Evolutionary conservation across 2,329 filamentous ascomycete genomes (phyloP), one percentile per base, ranked within the genome.

Genomic region (Claviceps fusiformis): DNA sequence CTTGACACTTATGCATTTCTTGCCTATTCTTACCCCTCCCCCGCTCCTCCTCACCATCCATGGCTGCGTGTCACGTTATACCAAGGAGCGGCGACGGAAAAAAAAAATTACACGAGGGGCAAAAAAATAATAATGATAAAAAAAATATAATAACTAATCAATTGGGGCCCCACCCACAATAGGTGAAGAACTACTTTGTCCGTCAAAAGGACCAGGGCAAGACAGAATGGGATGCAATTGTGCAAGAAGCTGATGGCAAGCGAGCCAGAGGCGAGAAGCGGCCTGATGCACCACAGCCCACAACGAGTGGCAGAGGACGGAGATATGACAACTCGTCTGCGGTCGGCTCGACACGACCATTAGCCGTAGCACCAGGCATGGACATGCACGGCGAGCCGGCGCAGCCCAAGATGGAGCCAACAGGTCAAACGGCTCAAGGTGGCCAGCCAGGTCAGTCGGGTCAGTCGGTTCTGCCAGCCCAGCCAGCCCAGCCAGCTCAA

Each of bases 161-260:
- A 37, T 17, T 11, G 24, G 24, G 39, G 13, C 47, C 48, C 39
- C 35, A 29, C 49, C 29, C 50, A 60, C 63, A 85, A 61, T 62
- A 85, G 81, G 82, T 86, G 29, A 85, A 85, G 62, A 87, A 87
- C 62, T 86, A 83, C 62, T 86, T 80, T 60, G 74, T 78, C 29
- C 76, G 83, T 5, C 79, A 83, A 62, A 80, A 82, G 63, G 82
- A 85, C 59, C 74, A 76, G 58, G 71, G 72, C 19, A 80, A 80
- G 60, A 68, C 71, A 3, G 80, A 83, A 52, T 85, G 80, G 77
- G 80, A 82, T 57, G 68, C 67, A 6, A 75, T 85, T 56, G 80
- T 82, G 1, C 71, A 71, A 52, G 80, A 84, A 49, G 81, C 83
- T 17, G 81, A 86, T 59, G 71, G 68, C 31, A 82, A 80, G 67